Percentiles rank a stretch among this genome's conserved stretches.
These are phyloP conservation scores for Gossypium ekmanianum DNA, from an alignment of 345 rosid genomes.

Conservation along the genomic window DNA sequence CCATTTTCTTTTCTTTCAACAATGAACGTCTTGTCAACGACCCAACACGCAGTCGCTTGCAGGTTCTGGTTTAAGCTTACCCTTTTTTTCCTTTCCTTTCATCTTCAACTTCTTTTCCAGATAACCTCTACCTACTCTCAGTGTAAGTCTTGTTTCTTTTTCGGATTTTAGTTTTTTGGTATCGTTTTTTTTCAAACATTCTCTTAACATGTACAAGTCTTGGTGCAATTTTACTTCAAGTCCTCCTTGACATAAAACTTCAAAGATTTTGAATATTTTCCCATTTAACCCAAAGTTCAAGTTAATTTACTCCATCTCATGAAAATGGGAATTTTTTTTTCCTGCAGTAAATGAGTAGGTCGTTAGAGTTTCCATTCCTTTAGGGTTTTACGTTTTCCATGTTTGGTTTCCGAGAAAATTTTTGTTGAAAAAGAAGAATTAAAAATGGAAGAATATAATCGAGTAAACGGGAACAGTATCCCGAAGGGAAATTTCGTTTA, in stretches of 20 bases:
- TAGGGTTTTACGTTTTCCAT: constrained; percentile 38
- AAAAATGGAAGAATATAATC: constrained; percentile 71
- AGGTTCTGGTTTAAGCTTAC: constrained; percentile 28
- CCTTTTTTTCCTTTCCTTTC: not conserved
- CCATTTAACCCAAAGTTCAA: not conserved
- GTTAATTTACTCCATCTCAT: constrained; percentile 29
- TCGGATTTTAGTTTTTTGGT: constrained; percentile 4
- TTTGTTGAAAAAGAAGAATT: not conserved
- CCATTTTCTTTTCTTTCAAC: constrained; percentile 29
- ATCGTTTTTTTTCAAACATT: constrained; percentile 15
- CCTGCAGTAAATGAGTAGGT: constrained; percentile 12
- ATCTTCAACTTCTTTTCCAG: constrained; percentile 8
- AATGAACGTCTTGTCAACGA: constrained; percentile 62
- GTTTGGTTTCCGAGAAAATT: not conserved
- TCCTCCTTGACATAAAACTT: constrained; percentile 22
- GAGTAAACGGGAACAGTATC: constrained; percentile 49
- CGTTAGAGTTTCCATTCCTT: not conserved
- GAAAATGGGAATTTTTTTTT: not conserved
- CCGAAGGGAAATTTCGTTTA: constrained; percentile 72
- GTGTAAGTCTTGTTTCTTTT: constrained; percentile 7
- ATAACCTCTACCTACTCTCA: not conserved
- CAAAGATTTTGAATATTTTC: constrained; percentile 13
- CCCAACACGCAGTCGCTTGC: constrained; percentile 49
- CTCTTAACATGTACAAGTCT: constrained; percentile 28
- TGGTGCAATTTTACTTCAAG: constrained; percentile 58